A percentile compares a stretch with the other conserved stretches of the same genome.
phyloP scores from a whole-genome alignment of 495 filamentous ascomycete species.

The Massariosphaeria phaeospora region DNA sequence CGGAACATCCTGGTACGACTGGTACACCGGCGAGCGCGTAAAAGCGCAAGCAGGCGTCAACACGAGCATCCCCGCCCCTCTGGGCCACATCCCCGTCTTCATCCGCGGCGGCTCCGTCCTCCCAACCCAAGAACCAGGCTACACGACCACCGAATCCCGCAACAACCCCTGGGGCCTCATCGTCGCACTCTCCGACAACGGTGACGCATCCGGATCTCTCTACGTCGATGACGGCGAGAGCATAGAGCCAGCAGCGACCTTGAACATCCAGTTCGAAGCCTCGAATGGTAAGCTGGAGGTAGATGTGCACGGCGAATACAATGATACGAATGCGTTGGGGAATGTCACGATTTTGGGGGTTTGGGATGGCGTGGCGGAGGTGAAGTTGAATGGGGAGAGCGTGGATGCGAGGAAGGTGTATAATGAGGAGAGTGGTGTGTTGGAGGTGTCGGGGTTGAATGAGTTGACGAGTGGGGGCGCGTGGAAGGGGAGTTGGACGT shows the following conservation, averaged over 20 bases:
- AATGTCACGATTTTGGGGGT: conserved; percentile 69
- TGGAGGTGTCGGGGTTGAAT: conserved; percentile 51
- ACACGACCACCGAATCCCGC: conserved; percentile 63
- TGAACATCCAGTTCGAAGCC: conserved; percentile 48
- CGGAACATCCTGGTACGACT: conserved; percentile 74
- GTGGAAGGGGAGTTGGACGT: conserved; percentile 53
- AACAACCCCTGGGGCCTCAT: conserved; percentile 66
- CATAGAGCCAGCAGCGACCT: conserved; percentile 51
- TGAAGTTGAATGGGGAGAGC: conserved; percentile 50
- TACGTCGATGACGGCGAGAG: conserved; percentile 86
- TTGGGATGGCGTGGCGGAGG: conserved; percentile 38
- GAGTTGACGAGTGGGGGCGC: conserved; percentile 51
- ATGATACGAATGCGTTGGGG: conserved; percentile 56
- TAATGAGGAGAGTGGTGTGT: conserved; percentile 47
- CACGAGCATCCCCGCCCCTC: conserved; percentile 65
- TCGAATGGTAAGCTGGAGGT: conserved; percentile 46
- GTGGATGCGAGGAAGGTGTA: conserved; percentile 44
- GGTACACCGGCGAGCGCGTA: conserved; percentile 61
- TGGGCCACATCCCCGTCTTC: conserved; percentile 76
- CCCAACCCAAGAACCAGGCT: conserved; percentile 63
- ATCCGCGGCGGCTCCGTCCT: conserved; percentile 66
- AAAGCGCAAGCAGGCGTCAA: conserved; percentile 56
- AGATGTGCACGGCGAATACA: conserved; percentile 49
- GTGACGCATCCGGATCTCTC: conserved; percentile 58
- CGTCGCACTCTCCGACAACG: conserved; percentile 54